Percentiles rank a stretch among this genome's conserved stretches.
phyloP scores from a whole-genome alignment of 1,284 basidiomycete species.

The Stereum hirsutum region DNA sequence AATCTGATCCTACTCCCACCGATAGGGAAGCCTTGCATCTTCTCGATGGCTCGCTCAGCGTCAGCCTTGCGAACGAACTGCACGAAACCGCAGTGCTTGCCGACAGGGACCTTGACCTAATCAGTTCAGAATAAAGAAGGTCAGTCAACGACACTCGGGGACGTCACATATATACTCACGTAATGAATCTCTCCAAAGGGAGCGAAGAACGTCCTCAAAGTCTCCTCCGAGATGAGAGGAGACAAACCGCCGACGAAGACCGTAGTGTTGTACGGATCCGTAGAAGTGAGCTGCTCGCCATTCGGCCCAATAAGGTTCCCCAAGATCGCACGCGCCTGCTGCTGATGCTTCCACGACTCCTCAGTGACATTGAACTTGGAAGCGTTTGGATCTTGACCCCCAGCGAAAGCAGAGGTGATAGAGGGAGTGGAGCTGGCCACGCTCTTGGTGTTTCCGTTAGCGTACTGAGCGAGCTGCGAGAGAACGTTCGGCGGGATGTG shows the following conservation, averaged over 20 bases:
- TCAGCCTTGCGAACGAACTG: constrained; percentile 90
- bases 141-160: constrained; percentile 4
- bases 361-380: constrained; percentile 47
- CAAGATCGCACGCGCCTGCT: constrained; percentile 69
- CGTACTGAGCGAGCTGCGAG: constrained; percentile 28
- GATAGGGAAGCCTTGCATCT: constrained; percentile 94
- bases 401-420: constrained; percentile 30
- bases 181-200: constrained; percentile 92
- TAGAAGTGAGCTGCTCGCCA: constrained; percentile 75
- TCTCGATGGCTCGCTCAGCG: constrained; percentile 87
- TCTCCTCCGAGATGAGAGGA: constrained; percentile 81
- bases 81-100: constrained; percentile 94
- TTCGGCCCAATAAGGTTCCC: constrained; percentile 76
- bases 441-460: constrained; percentile 20
- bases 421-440: constrained; percentile 20
- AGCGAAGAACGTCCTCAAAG: constrained; percentile 78
- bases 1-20: constrained; percentile 85
- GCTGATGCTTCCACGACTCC: constrained; percentile 77
- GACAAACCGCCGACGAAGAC: constrained; percentile 88
- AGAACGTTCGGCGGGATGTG: constrained; percentile 17
- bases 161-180: constrained; percentile 27
- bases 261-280: constrained; percentile 87
- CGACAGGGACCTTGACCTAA: constrained; percentile 90
- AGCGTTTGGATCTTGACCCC: constrained; percentile 31
- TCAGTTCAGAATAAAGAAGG: constrained; percentile 8